Evolutionary conservation across 2,329 filamentous ascomycete genomes (phyloP).

Genomic region (Orbilia quercus): DNA sequence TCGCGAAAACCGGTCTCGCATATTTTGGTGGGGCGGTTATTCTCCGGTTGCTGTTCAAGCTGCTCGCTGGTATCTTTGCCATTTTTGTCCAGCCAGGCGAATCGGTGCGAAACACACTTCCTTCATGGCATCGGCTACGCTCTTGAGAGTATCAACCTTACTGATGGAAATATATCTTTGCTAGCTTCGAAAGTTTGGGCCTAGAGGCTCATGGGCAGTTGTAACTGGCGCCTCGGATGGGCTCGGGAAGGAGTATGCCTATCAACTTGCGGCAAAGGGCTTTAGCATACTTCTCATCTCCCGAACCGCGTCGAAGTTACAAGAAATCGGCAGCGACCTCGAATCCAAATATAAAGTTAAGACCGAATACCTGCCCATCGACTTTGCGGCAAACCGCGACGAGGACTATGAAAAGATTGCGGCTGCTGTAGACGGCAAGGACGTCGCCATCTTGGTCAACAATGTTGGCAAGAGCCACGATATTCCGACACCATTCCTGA

Average conservation of each 20-base stretch:
- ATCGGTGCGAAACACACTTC: conserved; percentile 63
- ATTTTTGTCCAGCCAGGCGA: conserved; percentile 63
- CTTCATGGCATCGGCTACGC: background rate
- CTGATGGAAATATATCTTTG: conserved; percentile 19
- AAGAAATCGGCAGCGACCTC: conserved; percentile 79
- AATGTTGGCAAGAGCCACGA: conserved; percentile 95
- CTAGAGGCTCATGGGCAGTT: conserved; percentile 91
- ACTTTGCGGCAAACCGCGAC: conserved; percentile 83
- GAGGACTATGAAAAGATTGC: conserved; percentile 81
- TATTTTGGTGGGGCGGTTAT: conserved; percentile 53
- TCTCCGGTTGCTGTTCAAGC: conserved; percentile 36
- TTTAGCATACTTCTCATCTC: conserved; percentile 97
- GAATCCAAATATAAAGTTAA: conserved; percentile 76
- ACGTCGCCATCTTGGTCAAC: conserved; percentile 90
- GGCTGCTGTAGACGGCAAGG: conserved; percentile 75
- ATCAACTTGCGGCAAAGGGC: conserved; percentile 87
- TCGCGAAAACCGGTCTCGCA: conserved; percentile 45
- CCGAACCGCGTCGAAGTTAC: conserved; percentile 91
- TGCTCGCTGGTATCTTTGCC: conserved; percentile 43
- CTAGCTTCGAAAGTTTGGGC: conserved; percentile 88
- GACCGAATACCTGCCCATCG: conserved; percentile 86
- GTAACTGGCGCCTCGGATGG: conserved; percentile 96
- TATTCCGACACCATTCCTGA: conserved; percentile 88
- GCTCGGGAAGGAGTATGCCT: conserved; percentile 93
- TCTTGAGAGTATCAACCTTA: conserved; percentile 58